Evolutionary conservation across 805 yeast genomes (phyloP).

Genomic region (Kuraishia hungarica): DNA sequence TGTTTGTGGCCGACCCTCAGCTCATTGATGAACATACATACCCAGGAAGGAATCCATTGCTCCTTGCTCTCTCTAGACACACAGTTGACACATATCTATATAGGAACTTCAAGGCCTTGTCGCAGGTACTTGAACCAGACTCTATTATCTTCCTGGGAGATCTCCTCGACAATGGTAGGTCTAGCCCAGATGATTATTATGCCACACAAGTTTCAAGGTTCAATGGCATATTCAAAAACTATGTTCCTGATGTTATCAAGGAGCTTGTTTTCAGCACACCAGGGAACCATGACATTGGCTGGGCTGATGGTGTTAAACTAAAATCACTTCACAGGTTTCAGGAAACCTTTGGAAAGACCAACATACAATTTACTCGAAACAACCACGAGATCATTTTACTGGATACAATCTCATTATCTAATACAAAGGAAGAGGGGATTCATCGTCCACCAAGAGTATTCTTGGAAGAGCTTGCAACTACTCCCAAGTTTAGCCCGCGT

Average conservation of each 20-base stretch:
- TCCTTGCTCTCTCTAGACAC: conserved; percentile 46
- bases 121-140: conserved; percentile 59
- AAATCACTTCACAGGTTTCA: conserved; percentile 54
- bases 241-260: background rate
- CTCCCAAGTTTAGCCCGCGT: conserved; percentile 36
- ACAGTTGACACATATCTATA: conserved; percentile 73
- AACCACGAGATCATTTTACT: conserved; percentile 68
- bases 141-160: conserved; percentile 81
- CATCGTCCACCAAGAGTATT: conserved; percentile 42
- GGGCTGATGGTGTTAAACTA: conserved; percentile 59
- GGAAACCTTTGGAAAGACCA: conserved; percentile 65
- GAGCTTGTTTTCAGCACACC: conserved; percentile 32
- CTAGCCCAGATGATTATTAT: conserved; percentile 40
- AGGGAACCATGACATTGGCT: conserved; percentile 96
- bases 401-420: conserved; percentile 76
- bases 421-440: conserved; percentile 35
- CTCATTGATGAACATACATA: conserved; percentile 82
- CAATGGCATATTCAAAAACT: conserved; percentile 41
- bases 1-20: conserved; percentile 89
- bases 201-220: conserved; percentile 58
- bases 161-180: conserved; percentile 86
- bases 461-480: conserved; percentile 27
- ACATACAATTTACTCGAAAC: conserved; percentile 43
- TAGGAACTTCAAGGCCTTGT: conserved; percentile 62
- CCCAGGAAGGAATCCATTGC: conserved; percentile 51